Evolutionary conservation across 2,329 filamentous ascomycete species (phyloP).

Genomic region (Aureobasidium sp.): DNA sequence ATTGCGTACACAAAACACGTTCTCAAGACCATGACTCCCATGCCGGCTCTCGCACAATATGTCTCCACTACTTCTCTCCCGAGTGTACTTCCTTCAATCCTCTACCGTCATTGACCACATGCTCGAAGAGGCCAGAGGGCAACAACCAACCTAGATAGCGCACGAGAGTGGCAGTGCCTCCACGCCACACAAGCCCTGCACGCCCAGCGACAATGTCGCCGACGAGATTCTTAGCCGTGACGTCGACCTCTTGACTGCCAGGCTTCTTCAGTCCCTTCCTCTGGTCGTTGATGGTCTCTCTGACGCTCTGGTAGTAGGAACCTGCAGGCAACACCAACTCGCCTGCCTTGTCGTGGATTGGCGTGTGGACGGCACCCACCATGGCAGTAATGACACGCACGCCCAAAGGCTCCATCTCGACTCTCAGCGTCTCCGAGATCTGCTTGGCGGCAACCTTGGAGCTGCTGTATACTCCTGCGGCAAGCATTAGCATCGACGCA

Average conservation of each 20-base stretch:
- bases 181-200: not conserved
- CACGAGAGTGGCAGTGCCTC: not conserved
- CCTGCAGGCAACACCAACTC: not conserved
- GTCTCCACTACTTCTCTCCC: not conserved
- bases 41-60: not conserved
- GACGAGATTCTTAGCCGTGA: not conserved
- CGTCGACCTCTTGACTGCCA: not conserved
- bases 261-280: not conserved
- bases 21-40: not conserved
- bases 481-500: not conserved
- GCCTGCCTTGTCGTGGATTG: not conserved
- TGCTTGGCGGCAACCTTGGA: slow-evolving; percentile 21
- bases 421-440: slow-evolving; percentile 19
- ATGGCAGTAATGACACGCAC: slow-evolving; percentile 17
- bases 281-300: not conserved
- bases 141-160: not conserved
- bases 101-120: not conserved
- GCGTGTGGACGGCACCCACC: not conserved
- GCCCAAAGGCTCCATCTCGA: slow-evolving; percentile 23
- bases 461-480: slow-evolving; percentile 21
- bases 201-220: not conserved
- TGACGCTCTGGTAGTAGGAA: not conserved
- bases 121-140: not conserved
- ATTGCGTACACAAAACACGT: not conserved
- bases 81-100: not conserved